Evolutionary conservation across 805 yeast genomes (phyloP).

Genomic region (Jamesozyma gamospora): DNA sequence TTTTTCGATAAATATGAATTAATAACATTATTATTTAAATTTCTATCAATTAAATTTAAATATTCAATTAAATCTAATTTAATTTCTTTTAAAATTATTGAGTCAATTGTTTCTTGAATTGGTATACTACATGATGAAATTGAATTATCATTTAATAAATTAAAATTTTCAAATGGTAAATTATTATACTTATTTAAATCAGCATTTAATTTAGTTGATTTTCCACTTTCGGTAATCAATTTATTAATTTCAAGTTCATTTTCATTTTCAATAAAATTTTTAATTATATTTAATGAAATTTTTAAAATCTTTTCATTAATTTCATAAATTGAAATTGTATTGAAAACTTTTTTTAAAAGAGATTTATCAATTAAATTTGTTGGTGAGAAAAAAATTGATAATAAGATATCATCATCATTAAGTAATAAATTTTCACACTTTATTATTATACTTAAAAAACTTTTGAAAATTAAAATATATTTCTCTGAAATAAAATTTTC

Average conservation of each 20-base stretch:
- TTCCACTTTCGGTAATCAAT: background rate
- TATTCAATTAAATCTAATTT: slow-evolving; percentile 10
- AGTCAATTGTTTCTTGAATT: slow-evolving; percentile 2
- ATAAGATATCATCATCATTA: slow-evolving; percentile 1
- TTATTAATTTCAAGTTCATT: background rate
- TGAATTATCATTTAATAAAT: background rate
- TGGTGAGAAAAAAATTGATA: slow-evolving; percentile 9
- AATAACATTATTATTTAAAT: slow-evolving; percentile 5
- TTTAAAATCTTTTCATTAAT: slow-evolving; percentile 3
- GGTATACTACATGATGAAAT: background rate
- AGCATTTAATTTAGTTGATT: background rate
- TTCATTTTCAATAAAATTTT: slow-evolving; percentile 1
- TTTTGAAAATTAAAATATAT: slow-evolving; percentile 2
- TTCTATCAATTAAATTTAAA: slow-evolving; percentile 5
- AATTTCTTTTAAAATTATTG: slow-evolving; percentile 3
- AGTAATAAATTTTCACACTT: slow-evolving; percentile 1
- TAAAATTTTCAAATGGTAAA: slow-evolving; percentile 1
- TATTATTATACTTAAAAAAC: background rate
- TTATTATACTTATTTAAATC: background rate
- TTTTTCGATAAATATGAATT: no score
- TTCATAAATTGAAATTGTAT: slow-evolving; percentile 3
- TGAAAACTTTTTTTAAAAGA: slow-evolving; percentile 2
- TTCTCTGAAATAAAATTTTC: slow-evolving; percentile 1
- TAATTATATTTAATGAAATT: slow-evolving; percentile 1
- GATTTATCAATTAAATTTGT: slow-evolving; percentile 1